Conservation (phyloP, 305 asterid species). For the Striga hermonthica region DNA sequence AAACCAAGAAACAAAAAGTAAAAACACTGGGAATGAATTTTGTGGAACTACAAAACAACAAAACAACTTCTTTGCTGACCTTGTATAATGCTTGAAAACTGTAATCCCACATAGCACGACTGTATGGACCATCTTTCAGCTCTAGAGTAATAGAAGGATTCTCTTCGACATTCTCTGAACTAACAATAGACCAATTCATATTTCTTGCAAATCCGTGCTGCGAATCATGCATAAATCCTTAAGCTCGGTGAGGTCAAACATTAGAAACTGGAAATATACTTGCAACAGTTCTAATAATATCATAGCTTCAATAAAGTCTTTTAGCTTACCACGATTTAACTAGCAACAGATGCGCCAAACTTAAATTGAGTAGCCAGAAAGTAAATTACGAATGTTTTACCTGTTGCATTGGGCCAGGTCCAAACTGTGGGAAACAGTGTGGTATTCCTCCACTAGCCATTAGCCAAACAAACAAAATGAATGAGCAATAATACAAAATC, state of each 20-base stretch:
- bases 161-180: slow-evolving; percentile 68
- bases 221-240: slow-evolving; percentile 32
- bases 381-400: slow-evolving; percentile 36
- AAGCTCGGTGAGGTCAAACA: slow-evolving; percentile 30
- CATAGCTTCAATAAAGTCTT: slow-evolving; percentile 16
- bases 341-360: slow-evolving; percentile 3
- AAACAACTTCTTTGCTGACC: slow-evolving; percentile 37
- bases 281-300: slow-evolving; percentile 2
- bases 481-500: slow-evolving; percentile 32
- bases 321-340: slow-evolving; percentile 9
- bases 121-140: slow-evolving; percentile 83
- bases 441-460: slow-evolving; percentile 87
- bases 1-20: slow-evolving; percentile 16
- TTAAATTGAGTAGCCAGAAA: slow-evolving; percentile 1
- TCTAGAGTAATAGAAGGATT: slow-evolving; percentile 73
- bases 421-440: slow-evolving; percentile 98
- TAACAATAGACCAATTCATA: slow-evolving; percentile 63
- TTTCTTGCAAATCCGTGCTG: slow-evolving; percentile 99
- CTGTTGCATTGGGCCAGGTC: slow-evolving; percentile 94
- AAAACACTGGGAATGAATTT: not conserved
- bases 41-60: slow-evolving; percentile 12
- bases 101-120: slow-evolving; percentile 95
- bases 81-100: slow-evolving; percentile 80
- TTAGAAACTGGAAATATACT: slow-evolving; percentile 27
- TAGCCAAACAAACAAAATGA: slow-evolving; percentile 20